Evolutionary conservation across 495 filamentous ascomycete genomes (phyloP).

Genomic region (Poronia punctata): DNA sequence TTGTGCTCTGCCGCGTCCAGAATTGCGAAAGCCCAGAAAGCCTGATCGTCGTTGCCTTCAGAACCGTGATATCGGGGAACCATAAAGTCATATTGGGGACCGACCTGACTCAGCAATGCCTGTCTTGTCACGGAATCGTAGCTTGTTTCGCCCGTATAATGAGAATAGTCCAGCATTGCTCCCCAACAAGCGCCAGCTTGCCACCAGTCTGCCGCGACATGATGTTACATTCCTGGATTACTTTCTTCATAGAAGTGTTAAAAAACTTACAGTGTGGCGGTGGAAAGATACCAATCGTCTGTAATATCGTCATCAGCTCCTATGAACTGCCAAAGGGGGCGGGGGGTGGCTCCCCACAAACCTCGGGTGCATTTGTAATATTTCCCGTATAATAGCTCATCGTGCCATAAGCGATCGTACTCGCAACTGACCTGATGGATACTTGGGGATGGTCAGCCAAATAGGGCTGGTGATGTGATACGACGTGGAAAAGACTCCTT

Average conservation of each 20-base stretch:
- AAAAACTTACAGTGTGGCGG: slow-evolving; percentile 54
- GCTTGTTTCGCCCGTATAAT: slow-evolving; percentile 65
- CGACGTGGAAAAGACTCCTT: no score
- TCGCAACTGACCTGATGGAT: slow-evolving; percentile 43
- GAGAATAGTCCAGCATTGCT: slow-evolving; percentile 75
- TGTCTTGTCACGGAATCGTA: slow-evolving; percentile 65
- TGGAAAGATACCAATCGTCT: slow-evolving; percentile 54
- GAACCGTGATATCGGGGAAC: slow-evolving; percentile 31
- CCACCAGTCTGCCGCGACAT: slow-evolving; percentile 64
- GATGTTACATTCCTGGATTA: slow-evolving; percentile 7
- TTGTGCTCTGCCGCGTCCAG: slow-evolving; percentile 68
- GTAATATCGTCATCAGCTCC: slow-evolving; percentile 9
- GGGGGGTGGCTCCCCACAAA: slow-evolving; percentile 8
- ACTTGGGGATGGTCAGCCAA: slow-evolving; percentile 20
- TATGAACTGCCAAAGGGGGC: slow-evolving; percentile 18
- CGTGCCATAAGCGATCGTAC: slow-evolving; percentile 42
- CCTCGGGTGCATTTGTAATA: slow-evolving; percentile 49
- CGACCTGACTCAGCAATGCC: slow-evolving; percentile 59
- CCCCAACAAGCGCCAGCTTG: slow-evolving; percentile 68
- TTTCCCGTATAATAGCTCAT: slow-evolving; percentile 55
- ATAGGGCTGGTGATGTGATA: no score
- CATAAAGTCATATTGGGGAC: slow-evolving; percentile 57
- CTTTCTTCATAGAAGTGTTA: slow-evolving; percentile 7
- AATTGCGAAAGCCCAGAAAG: slow-evolving; percentile 72
- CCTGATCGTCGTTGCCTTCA: slow-evolving; percentile 68